Percentiles rank a stretch among this genome's conserved stretches.
Conservation (phyloP, 1,284 basidiomycete genomes). For the Anthracocystis walkeri region DNA sequence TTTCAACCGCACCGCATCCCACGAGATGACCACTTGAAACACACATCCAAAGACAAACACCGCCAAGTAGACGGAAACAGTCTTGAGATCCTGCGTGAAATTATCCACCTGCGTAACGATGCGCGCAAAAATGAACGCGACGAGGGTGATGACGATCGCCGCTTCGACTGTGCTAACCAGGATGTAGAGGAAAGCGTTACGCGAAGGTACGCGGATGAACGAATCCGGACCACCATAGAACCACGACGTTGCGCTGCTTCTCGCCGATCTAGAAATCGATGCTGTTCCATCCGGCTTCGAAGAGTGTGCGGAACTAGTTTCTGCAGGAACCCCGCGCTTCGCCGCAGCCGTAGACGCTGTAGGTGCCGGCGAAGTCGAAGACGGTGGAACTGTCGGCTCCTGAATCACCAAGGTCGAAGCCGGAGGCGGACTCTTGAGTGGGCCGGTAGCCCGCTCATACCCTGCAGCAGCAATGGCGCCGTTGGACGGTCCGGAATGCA, state of each 20-base stretch:
- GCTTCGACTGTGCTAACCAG: slow-evolving; percentile 49
- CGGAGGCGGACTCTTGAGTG: slow-evolving; percentile 17
- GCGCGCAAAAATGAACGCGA: slow-evolving; percentile 52
- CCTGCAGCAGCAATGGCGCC: slow-evolving; percentile 13
- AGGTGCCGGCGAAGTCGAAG: slow-evolving; percentile 9
- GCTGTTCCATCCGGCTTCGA: slow-evolving; percentile 34
- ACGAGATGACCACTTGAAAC: slow-evolving; percentile 56
- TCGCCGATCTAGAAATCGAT: slow-evolving; percentile 36
- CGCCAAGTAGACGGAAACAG: slow-evolving; percentile 60
- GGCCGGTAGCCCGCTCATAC: slow-evolving; percentile 19
- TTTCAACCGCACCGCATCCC: slow-evolving; percentile 60
- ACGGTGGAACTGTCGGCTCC: slow-evolving; percentile 9
- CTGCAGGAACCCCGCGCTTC: background rate
- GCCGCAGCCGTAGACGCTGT: background rate
- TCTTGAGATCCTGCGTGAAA: slow-evolving; percentile 61
- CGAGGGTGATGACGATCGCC: slow-evolving; percentile 50
- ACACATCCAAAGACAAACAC: slow-evolving; percentile 60
- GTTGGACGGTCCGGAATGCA: background rate
- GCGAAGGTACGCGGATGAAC: slow-evolving; percentile 35
- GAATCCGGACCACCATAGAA: slow-evolving; percentile 27
- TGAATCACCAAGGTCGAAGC: slow-evolving; percentile 34
- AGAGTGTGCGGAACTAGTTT: slow-evolving; percentile 8
- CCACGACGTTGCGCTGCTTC: slow-evolving; percentile 35
- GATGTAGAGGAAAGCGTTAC: slow-evolving; percentile 30
- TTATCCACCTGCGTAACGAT: slow-evolving; percentile 42